Evolutionary conservation across 768 basidiomycete genomes (phyloP), one percentile per base, ranked within the genome.

Genomic region (Clathrus columnatus): DNA sequence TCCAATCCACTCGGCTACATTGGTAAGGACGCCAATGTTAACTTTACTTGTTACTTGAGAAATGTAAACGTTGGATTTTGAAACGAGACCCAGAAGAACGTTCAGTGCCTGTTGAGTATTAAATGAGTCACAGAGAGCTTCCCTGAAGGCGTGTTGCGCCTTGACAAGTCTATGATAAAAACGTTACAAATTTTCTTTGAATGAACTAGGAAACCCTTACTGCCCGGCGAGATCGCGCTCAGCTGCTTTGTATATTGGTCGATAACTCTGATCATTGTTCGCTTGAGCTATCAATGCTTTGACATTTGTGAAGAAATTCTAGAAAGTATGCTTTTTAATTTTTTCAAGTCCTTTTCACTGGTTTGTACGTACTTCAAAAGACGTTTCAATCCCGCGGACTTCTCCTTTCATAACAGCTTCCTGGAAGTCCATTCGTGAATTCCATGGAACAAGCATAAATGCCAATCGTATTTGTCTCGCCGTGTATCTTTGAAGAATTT

Each of bases 301-400:
- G 50, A 85, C 83, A 28, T 77, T 83, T 4, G 83, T 81, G 71
- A 99, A 99, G 72, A 99, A 97, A 69, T 99, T 98, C 94, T 97
- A 56, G 24, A 24, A 52, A 41, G 56, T 4, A 49, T 48, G 28
- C n/a, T n/a, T n/a, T n/a, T n/a, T n/a, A n/a, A n/a, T n/a, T n/a
- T n/a, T 29, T 52, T 30, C 53, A 43, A 17, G 21, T 20, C 10
- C 29, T 18, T 11, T 53, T 23, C 21, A 29, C 20, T 10, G 14
- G n/a, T 48, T 51, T 59, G 36, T 11, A 67, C 83, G 64, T 63
- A 96, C 95, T 68, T 96, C 94, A 62, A 98, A 77, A 16, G 83
- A 80, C 5, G 75, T 75, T 70, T 99, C 96, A 24, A 91, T 77
- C 53, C 79, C 84, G 60, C 84, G 83, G 17, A 95, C 91, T 74